A percentile compares a stretch with the other conserved stretches of the same genome.
Evolutionary conservation across 2,329 filamentous ascomycete genomes (phyloP).

Genomic region (Trichoderma sp.): DNA sequence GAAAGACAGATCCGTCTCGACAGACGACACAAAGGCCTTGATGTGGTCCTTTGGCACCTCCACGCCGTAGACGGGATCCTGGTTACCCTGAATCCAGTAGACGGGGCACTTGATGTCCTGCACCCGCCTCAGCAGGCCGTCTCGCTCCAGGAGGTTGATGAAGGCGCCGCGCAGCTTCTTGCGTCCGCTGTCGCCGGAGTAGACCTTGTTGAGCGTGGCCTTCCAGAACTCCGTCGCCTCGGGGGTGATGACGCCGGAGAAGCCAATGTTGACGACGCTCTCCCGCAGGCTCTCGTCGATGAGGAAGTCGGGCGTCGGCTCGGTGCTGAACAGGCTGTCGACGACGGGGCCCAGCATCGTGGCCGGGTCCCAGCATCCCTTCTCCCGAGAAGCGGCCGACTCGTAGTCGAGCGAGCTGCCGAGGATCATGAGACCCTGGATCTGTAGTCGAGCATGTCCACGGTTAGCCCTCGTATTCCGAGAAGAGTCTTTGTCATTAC

Average conservation of each 20-base stretch:
- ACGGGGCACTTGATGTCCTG: slow-evolving; percentile 54
- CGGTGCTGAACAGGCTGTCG: slow-evolving; percentile 45
- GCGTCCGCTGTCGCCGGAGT: slow-evolving; percentile 54
- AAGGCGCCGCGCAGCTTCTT: slow-evolving; percentile 51
- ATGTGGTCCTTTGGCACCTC: slow-evolving; percentile 51
- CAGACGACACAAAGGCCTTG: slow-evolving; percentile 51
- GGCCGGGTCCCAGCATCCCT: slow-evolving; percentile 55
- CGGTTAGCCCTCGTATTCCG: slow-evolving; percentile 10
- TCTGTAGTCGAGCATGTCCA: slow-evolving; percentile 37
- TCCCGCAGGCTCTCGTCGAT: slow-evolving; percentile 51
- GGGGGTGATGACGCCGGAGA: slow-evolving; percentile 44
- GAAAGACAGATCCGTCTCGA: slow-evolving; percentile 48
- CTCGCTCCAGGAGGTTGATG: slow-evolving; percentile 49
- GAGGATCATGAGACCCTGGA: slow-evolving; percentile 51
- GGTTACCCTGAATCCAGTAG: slow-evolving; percentile 55
- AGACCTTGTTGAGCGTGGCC: slow-evolving; percentile 49
- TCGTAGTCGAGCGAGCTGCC: slow-evolving; percentile 59
- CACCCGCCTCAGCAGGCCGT: slow-evolving; percentile 51
- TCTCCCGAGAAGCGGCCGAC: slow-evolving; percentile 48
- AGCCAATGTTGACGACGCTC: slow-evolving; percentile 50
- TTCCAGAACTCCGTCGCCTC: slow-evolving; percentile 51
- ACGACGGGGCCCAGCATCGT: slow-evolving; percentile 47
- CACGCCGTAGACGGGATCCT: slow-evolving; percentile 49
- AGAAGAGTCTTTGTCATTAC: neutral
- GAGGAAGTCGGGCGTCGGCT: slow-evolving; percentile 50